A percentile compares a stretch with the other conserved stretches of the same genome.
Conservation (phyloP, 371 early-diverging fungal species). For the Actinomortierella ambigua region DNA sequence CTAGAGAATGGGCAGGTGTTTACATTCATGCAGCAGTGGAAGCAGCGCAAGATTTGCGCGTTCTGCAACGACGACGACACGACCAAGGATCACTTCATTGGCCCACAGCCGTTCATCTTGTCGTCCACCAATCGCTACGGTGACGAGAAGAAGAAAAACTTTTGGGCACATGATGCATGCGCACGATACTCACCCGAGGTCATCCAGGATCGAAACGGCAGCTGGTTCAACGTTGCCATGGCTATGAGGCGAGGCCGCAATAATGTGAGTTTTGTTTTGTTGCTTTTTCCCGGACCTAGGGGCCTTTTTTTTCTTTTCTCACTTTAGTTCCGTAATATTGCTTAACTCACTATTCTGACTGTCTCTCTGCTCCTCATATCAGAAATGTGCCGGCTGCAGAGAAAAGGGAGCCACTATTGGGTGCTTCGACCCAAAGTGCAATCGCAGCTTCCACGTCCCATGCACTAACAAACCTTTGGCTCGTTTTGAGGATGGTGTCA, state of each 20-base stretch:
- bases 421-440: slow-evolving; percentile 86
- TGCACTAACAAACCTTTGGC: slow-evolving; percentile 78
- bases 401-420: slow-evolving; percentile 90
- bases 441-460: slow-evolving; percentile 81
- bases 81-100: slow-evolving; percentile 62
- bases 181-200: slow-evolving; percentile 89
- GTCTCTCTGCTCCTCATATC: not conserved
- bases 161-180: slow-evolving; percentile 90
- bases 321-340: not conserved
- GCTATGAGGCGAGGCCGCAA: slow-evolving; percentile 80
- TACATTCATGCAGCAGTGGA: slow-evolving; percentile 56
- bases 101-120: slow-evolving; percentile 58
- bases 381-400: slow-evolving; percentile 77
- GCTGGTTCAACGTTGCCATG: slow-evolving; percentile 86
- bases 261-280: slow-evolving; percentile 51
- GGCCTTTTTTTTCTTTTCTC: not conserved
- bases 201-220: slow-evolving; percentile 64
- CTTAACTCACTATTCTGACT: not conserved
- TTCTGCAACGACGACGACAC: slow-evolving; percentile 78
- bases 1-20: slow-evolving; percentile 47
- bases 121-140: slow-evolving; percentile 47
- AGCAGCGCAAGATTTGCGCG: slow-evolving; percentile 65
- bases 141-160: slow-evolving; percentile 57
- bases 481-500: slow-evolving; percentile 77
- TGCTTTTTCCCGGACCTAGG: too few relatives aligned